Base-by-base conservation (phyloP, 164 flowering plant genomes). In the Pachysandra terminalis region DNA sequence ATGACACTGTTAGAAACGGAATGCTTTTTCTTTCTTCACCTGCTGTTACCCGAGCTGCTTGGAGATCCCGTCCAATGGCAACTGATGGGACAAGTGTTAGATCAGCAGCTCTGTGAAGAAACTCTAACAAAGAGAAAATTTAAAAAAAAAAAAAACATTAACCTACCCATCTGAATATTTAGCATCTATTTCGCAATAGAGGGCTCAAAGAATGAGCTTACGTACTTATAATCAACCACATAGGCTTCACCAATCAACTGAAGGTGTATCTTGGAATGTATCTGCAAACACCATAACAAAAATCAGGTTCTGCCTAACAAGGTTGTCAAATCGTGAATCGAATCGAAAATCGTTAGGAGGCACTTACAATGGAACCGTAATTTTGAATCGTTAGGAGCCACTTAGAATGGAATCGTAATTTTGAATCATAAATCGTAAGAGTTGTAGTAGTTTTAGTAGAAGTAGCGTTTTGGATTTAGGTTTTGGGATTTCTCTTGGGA, bases 231-330 rank as follows among this genome's bases (percentile, higher is more conserved):
- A 96, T 69, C 78, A 85, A 63, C 99, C 98, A 96, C 98, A 93
- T 96, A 26, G 99, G 98, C 74, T 80, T 74, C 72, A 96, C 99
- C 77, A 96, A 82, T 97, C 99, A 96, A 77, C 97, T 90, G 75
- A 93, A 96, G 27, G 99, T 93, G 79, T 96, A 96, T 82, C 99
- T 87, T 64, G 99, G 99, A 64, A 96, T 92, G 69, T 96, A 96
- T 80, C 99, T 96, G 90, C 77, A 82, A 56, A 69, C 8, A 52
- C 27, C 22, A 56, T 3, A 32, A 35, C 19, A 59, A 51, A 45
- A 65, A 63, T 68, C 60, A 70, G 61, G 32, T 55, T 48, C 59
- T 51, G 59, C 55, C n/a, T n/a, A n/a, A n/a, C n/a, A n/a, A n/a
- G n/a, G n/a, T n/a, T n/a, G n/a, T n/a, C n/a, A n/a, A n/a, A n/a